Evolutionary conservation across 1,284 basidiomycete species (phyloP).

Genomic region (Mycena sp.): DNA sequence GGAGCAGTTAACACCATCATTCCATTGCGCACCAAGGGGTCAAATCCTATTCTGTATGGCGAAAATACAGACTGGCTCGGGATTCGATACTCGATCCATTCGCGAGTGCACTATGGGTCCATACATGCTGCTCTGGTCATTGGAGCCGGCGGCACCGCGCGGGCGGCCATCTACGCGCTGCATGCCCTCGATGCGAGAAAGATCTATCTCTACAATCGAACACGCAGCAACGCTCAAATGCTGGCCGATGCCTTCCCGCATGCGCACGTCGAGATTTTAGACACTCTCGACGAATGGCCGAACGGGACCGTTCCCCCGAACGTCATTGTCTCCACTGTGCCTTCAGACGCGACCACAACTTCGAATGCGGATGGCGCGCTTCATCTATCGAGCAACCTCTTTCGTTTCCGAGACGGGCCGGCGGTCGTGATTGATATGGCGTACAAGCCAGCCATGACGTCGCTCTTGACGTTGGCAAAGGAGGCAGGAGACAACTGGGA

Average conservation of each 20-base stretch:
- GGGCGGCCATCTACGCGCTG: conserved; percentile 92
- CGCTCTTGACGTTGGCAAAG: conserved; percentile 68
- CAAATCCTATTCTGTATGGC: conserved; percentile 67
- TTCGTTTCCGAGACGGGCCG: conserved; percentile 53
- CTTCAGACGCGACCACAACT: conserved; percentile 73
- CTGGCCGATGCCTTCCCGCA: conserved; percentile 76
- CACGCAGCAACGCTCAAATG: conserved; percentile 73
- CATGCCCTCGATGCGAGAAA: conserved; percentile 71
- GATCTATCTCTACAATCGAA: conserved; percentile 91
- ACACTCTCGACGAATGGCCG: conserved; percentile 54
- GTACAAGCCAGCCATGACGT: conserved; percentile 85
- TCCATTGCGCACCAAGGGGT: conserved; percentile 57
- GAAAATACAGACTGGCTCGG: conserved; percentile 97
- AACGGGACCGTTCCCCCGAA: conserved; percentile 58
- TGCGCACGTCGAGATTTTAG: conserved; percentile 67
- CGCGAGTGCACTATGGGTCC: conserved; percentile 45
- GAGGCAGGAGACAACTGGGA: conserved; percentile 67
- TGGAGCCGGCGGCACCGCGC: conserved; percentile 92
- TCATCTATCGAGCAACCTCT: conserved; percentile 65
- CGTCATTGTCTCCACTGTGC: conserved; percentile 88
- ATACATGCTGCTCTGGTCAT: conserved; percentile 79
- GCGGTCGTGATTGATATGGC: conserved; percentile 92
- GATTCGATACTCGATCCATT: conserved; percentile 68
- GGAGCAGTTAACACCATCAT: conserved; percentile 95
- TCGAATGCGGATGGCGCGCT: conserved; percentile 54